Evolutionary conservation across 345 rosid genomes (phyloP).

Genomic region (Conringia planisiliqua): DNA sequence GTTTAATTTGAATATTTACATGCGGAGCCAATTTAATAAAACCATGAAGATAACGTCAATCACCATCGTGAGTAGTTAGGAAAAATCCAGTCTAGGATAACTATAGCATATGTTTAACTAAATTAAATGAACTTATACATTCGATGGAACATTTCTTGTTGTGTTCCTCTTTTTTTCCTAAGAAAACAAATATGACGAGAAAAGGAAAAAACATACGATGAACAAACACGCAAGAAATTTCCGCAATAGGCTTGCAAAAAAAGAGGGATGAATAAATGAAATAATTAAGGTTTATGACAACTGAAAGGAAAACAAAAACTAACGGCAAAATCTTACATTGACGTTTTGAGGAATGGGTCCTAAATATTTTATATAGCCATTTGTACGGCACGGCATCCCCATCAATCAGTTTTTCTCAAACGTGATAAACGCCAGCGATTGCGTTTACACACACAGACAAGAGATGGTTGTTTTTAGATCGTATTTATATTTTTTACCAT

Average conservation of each 20-base stretch:
- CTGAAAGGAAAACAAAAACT: conserved; percentile 7
- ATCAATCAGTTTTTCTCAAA: not conserved
- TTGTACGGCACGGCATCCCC: conserved; percentile 26
- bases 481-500: not conserved
- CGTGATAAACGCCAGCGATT: conserved; percentile 8
- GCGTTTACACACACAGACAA: not conserved
- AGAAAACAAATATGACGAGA: not conserved
- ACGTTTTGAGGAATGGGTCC: conserved; percentile 29
- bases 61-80: not conserved
- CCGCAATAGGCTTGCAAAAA: not conserved
- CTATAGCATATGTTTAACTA: not conserved
- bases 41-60: not conserved
- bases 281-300: not conserved
- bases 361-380: not conserved
- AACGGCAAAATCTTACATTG: conserved; percentile 27
- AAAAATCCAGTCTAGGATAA: not conserved
- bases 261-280: not conserved
- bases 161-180: not conserved
- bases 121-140: not conserved
- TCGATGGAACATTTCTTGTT: not conserved
- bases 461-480: not conserved
- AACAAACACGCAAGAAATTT: conserved; percentile 18
- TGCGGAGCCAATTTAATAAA: not conserved
- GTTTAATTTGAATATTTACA: too few relatives aligned
- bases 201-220: not conserved